Evolutionary conservation across 805 yeast species (phyloP).

Genomic region (Candida loeiensis): DNA sequence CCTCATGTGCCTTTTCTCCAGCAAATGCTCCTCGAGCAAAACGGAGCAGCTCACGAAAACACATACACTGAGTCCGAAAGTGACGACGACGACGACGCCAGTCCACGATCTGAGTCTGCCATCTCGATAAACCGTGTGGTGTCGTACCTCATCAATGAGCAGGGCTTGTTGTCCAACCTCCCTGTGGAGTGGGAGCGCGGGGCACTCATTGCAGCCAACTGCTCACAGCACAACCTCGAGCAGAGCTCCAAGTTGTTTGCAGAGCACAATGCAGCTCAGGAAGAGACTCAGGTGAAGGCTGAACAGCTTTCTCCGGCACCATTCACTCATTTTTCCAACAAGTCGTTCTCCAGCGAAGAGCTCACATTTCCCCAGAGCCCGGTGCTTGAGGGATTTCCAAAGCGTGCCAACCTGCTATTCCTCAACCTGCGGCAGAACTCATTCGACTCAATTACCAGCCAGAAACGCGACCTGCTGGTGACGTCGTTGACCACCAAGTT

Average conservation of each 20-base stretch:
- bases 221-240: slow-evolving; percentile 22
- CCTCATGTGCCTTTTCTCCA: slow-evolving; percentile 22
- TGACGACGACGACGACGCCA: slow-evolving; percentile 5
- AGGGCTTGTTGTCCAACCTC: slow-evolving; percentile 35
- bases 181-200: slow-evolving; percentile 47
- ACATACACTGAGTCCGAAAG: slow-evolving; percentile 4
- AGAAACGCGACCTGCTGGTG: slow-evolving; percentile 5
- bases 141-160: slow-evolving; percentile 36
- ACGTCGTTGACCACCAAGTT: not conserved
- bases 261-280: slow-evolving; percentile 20
- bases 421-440: slow-evolving; percentile 8
- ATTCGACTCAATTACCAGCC: slow-evolving; percentile 8
- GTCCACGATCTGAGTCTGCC: slow-evolving; percentile 12
- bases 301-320: slow-evolving; percentile 2
- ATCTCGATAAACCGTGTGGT: slow-evolving; percentile 50
- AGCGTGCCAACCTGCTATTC: slow-evolving; percentile 17
- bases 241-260: slow-evolving; percentile 32
- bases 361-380: slow-evolving; percentile 7
- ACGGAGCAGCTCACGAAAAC: slow-evolving; percentile 3
- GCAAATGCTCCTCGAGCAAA: slow-evolving; percentile 10
- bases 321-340: slow-evolving; percentile 1
- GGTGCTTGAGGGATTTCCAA: slow-evolving; percentile 12
- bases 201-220: slow-evolving; percentile 39
- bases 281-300: slow-evolving; percentile 6
- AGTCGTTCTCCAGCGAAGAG: slow-evolving; percentile 5